Base-by-base conservation (phyloP, 805 yeast species). In the Pichia kluyveri region DNA sequence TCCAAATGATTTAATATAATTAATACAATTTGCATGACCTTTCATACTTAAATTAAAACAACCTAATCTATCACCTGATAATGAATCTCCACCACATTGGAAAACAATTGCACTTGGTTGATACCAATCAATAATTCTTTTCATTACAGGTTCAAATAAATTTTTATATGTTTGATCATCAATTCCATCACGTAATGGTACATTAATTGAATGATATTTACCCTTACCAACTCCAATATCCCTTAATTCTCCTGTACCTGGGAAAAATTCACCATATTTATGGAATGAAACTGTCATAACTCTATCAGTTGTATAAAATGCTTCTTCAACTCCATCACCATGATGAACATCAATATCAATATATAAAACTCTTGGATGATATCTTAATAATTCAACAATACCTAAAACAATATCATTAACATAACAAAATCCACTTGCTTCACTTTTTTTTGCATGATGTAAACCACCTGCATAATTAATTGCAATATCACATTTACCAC, bases 1-100 rank as follows among this genome's bases (percentile, higher is more conserved):
- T 43, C 86, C 86, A 61, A 91, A 87, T 9, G 86, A 76, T 63
- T 85, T 86, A 45, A 90, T 88, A 67, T 79, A 91, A 56, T 83
- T 81, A 45, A 91, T 87, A 71, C 99, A 93, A 66, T 91, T 95
- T 39, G 97, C 98, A 64, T 95, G 99, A 0, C 96, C 98, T 48
- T 72, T 73, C 79, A 91, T 90, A 48, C 93, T 87, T 53, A 93
- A 76, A 63, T 95, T 93, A 71, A 95, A 95, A 60, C 96, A 87
- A 32, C 99, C 99, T 50, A 95, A 72, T 57, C 96, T 77, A 70
- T 93, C 99, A 40, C 97, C 96, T 39, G 95, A 88, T 45, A 93
- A 73, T 1, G 98, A 90, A 65, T 93, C 99, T 30, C 97, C 99
- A 43, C 99, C 99, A 71, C 97, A 89, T 68, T 93, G 99, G 54